phyloP scores from a whole-genome alignment of 2,329 filamentous ascomycete species.

The Sclerotiophoma versabilis region DNA sequence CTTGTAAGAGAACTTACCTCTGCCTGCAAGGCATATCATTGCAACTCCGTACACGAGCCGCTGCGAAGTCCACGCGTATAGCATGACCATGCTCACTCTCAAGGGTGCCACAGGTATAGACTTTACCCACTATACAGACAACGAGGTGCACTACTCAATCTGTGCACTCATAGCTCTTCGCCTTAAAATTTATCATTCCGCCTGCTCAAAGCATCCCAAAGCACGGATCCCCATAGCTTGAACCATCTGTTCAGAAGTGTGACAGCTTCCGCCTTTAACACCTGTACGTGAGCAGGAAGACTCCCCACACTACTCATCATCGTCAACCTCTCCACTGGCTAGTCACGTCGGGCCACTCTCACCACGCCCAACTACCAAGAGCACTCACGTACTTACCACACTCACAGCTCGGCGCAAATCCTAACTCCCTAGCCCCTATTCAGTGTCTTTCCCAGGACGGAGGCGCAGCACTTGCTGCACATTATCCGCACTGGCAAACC shows the following conservation, averaged over 20 bases:
- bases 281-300: neutral
- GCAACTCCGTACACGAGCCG: neutral
- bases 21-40: neutral
- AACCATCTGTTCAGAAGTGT: neutral
- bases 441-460: conserved; percentile 1
- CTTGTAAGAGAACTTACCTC: conserved; percentile 7
- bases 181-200: neutral
- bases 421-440: conserved; percentile 6
- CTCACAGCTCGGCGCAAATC: conserved; percentile 10
- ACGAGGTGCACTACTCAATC: neutral
- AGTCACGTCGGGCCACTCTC: neutral
- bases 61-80: neutral
- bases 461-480: conserved; percentile 12
- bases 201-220: neutral
- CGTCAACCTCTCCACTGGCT: neutral
- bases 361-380: neutral
- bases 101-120: neutral
- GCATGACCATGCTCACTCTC: neutral
- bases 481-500: conserved; percentile 17
- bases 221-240: neutral
- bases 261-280: neutral
- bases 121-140: neutral
- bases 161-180: neutral
- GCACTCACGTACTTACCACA: neutral
- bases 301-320: conserved; percentile 11